Conservation (phyloP, 345 rosid genomes). For the Populus davidiana region DNA sequence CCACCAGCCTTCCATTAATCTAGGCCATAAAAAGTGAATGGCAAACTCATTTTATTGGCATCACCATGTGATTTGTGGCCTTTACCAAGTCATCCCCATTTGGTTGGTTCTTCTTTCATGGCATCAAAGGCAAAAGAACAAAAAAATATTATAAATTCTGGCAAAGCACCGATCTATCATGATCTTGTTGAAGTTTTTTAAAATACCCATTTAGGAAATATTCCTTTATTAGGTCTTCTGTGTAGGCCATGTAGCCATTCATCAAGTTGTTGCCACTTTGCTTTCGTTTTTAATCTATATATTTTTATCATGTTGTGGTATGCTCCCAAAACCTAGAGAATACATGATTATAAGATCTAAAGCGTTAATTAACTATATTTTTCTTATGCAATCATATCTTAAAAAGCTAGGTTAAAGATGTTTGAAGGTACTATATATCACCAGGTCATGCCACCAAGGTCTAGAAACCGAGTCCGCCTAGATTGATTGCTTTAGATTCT, state of each 20-base stretch:
- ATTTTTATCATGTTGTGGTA: conserved; percentile 2
- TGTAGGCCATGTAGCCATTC: conserved; percentile 31
- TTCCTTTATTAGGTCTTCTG: conserved; percentile 23
- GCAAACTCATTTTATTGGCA: conserved; percentile 49
- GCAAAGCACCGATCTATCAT: conserved; percentile 17
- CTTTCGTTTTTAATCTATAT: not conserved
- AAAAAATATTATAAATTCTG: not conserved
- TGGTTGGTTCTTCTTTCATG: conserved; percentile 20
- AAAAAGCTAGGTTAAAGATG: conserved; percentile 18
- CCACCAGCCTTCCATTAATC: conserved; percentile 29
- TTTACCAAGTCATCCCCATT: conserved; percentile 26
- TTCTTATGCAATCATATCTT: conserved; percentile 34
- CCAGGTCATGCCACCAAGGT: conserved; percentile 37
- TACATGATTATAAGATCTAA: conserved; percentile 34
- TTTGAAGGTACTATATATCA: conserved; percentile 25
- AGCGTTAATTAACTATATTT: conserved; percentile 22
- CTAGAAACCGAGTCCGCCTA: conserved; percentile 34
- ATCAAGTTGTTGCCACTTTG: conserved; percentile 22
- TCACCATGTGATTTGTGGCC: conserved; percentile 44
- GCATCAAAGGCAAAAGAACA: not conserved
- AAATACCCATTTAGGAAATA: conserved; percentile 41
- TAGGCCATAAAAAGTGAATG: conserved; percentile 47
- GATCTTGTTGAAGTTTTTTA: not conserved
- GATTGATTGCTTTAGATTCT: conserved; percentile 40
- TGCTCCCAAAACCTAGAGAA: conserved; percentile 24